A percentile compares a stretch with the other conserved stretches of the same genome.
Conservation (phyloP, 306 rosid species). For the Betula pendula region DNA sequence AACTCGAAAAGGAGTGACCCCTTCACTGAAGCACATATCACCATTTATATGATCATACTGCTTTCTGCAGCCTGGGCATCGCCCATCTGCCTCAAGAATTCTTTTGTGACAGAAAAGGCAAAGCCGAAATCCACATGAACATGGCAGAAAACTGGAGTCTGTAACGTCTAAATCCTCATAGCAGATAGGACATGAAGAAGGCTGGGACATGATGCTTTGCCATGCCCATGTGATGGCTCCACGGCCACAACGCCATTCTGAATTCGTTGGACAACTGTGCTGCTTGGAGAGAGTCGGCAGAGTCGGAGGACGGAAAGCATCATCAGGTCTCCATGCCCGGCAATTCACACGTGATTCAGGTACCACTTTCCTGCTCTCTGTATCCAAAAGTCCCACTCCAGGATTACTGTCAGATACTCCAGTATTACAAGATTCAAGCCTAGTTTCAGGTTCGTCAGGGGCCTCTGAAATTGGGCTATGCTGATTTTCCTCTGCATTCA, state of each 20-base stretch:
- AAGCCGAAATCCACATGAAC: conserved; percentile 57
- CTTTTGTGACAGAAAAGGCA: conserved; percentile 65
- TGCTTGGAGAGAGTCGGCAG: conserved; percentile 51
- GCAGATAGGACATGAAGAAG: conserved; percentile 56
- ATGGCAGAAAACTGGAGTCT: conserved; percentile 56
- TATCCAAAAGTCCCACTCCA: conserved; percentile 16
- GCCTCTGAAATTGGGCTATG: conserved; percentile 25
- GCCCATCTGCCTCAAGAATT: conserved; percentile 55
- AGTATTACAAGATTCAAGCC: background rate
- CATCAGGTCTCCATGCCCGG: conserved; percentile 60
- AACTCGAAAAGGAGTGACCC: conserved; percentile 39
- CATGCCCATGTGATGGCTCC: conserved; percentile 45
- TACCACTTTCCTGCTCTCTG: conserved; percentile 16
- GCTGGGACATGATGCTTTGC: conserved; percentile 41
- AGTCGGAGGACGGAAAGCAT: conserved; percentile 51
- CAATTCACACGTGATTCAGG: conserved; percentile 23
- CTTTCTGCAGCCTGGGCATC: conserved; percentile 66
- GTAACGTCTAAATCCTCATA: conserved; percentile 64
- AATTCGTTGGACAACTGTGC: conserved; percentile 27
- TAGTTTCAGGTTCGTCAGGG: conserved; percentile 20
- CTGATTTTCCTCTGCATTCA: conserved; percentile 31
- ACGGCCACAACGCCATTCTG: conserved; percentile 42
- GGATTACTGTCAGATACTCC: conserved; percentile 15
- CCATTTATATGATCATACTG: conserved; percentile 45
- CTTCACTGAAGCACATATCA: conserved; percentile 29